phyloP scores from a whole-genome alignment of 2,329 filamentous ascomycete genomes.

The Colletotrichum sp. region DNA sequence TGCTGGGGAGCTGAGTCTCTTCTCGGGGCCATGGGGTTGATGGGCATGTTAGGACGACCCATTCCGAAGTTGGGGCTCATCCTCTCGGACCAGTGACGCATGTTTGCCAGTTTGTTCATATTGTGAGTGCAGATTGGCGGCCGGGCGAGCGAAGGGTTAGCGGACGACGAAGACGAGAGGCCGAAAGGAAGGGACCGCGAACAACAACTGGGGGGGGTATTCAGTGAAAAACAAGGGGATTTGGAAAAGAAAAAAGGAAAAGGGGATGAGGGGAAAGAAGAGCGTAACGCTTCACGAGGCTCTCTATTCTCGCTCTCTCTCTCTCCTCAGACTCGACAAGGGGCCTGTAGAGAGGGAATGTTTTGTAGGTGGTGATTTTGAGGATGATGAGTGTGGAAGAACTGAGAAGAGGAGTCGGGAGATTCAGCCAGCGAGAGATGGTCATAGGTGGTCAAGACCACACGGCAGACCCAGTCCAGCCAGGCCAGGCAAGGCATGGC shows the following conservation, averaged over 20 bases:
- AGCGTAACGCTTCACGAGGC: conserved; percentile 14
- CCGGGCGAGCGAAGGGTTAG: conserved; percentile 22
- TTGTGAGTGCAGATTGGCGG: conserved; percentile 41
- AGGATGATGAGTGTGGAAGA: conserved; percentile 14
- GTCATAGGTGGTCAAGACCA: conserved; percentile 19
- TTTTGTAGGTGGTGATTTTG: conserved; percentile 1
- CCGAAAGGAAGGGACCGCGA: conserved; percentile 17
- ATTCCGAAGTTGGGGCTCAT: conserved; percentile 73
- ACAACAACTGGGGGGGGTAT: conserved; percentile 6
- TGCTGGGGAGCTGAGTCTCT: conserved; percentile 59
- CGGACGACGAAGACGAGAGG: conserved; percentile 28
- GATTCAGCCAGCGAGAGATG: conserved; percentile 13
- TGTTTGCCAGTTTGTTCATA: conserved; percentile 76
- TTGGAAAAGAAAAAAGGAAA: conserved; percentile 28
- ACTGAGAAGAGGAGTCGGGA: conserved; percentile 20
- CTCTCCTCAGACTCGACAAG: conserved; percentile 20
- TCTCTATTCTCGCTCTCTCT: conserved; percentile 26
- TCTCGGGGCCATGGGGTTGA: conserved; percentile 62
- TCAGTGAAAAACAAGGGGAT: conserved; percentile 20
- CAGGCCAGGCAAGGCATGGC: conserved; percentile 16
- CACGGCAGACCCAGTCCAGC: conserved; percentile 15
- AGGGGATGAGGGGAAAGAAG: conserved; percentile 26
- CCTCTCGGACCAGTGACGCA: conserved; percentile 75
- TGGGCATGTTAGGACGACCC: conserved; percentile 62
- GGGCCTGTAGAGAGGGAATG: conserved; percentile 18